Conservation (phyloP, 805 yeast species). For the Candida qinlingensis region DNA sequence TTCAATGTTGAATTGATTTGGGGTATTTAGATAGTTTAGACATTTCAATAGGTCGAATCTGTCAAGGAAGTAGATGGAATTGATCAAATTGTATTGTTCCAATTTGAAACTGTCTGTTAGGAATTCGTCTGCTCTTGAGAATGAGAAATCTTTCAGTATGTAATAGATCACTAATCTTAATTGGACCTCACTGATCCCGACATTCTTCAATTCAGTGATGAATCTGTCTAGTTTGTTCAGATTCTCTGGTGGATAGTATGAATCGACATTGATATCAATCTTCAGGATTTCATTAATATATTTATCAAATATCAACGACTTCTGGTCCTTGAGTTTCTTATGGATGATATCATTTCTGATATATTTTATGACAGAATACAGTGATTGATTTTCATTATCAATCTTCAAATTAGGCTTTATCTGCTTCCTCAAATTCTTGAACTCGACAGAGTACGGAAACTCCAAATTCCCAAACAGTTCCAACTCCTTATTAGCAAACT, state of each 20-base stretch:
- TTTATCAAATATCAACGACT: constrained; percentile 16
- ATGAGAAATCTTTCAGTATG: constrained; percentile 21
- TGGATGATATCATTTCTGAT: constrained; percentile 19
- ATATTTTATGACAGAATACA: constrained; percentile 17
- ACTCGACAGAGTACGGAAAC: constrained; percentile 22
- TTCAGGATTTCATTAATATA: constrained; percentile 17
- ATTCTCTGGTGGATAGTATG: constrained; percentile 23
- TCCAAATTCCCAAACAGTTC: constrained; percentile 9
- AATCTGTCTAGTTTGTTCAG: constrained; percentile 14
- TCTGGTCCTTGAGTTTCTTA: constrained; percentile 12
- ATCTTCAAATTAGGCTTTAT: constrained; percentile 18
- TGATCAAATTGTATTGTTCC: constrained; percentile 15
- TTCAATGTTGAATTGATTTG: constrained; percentile 4
- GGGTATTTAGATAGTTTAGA: constrained; percentile 11
- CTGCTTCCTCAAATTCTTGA: constrained; percentile 13
- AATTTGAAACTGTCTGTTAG: constrained; percentile 1
- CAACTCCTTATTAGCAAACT: constrained; percentile 4
- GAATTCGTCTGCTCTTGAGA: constrained; percentile 16
- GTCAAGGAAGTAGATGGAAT: constrained; percentile 22
- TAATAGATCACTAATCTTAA: constrained; percentile 19
- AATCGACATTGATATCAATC: constrained; percentile 7
- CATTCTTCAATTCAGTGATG: constrained; percentile 7
- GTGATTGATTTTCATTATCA: constrained; percentile 17
- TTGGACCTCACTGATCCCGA: constrained; percentile 8
- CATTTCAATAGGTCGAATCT: constrained; percentile 20